Evolutionary conservation across 164 flowering plant genomes (phyloP).

Genomic region (Aristolochia contorta): DNA sequence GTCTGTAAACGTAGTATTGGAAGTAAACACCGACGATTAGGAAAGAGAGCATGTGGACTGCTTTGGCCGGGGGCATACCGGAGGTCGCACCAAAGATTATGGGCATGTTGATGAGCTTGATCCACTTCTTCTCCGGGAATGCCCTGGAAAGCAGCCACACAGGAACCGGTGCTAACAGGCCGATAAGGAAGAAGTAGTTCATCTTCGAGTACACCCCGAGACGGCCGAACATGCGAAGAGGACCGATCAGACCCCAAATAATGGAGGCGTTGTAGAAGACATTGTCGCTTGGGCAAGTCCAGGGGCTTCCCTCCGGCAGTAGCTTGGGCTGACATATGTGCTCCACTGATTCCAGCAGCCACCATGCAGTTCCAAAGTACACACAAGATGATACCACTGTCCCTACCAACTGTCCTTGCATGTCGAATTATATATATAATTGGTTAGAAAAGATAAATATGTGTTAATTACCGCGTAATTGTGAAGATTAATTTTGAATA

Average conservation of each 20-base stretch:
- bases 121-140: slow-evolving; percentile 35
- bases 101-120: slow-evolving; percentile 50
- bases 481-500: too few species aligned
- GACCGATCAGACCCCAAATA: slow-evolving; percentile 22
- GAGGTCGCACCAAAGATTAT: slow-evolving; percentile 28
- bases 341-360: slow-evolving; percentile 12
- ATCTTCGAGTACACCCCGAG: slow-evolving; percentile 10
- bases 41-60: slow-evolving; percentile 43
- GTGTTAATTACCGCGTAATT: too few species aligned
- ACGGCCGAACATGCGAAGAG: slow-evolving; percentile 16
- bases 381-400: slow-evolving; percentile 12
- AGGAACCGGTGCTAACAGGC: not conserved
- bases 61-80: slow-evolving; percentile 38
- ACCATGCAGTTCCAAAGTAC: slow-evolving; percentile 20
- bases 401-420: slow-evolving; percentile 21
- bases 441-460: too few species aligned
- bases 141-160: not conserved
- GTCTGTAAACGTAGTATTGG: slow-evolving; percentile 32
- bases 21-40: slow-evolving; percentile 35
- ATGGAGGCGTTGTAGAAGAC: slow-evolving; percentile 23
- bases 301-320: slow-evolving; percentile 22
- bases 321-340: slow-evolving; percentile 15
- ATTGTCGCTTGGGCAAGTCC: slow-evolving; percentile 22
- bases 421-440: slow-evolving; percentile 1
- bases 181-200: slow-evolving; percentile 9